Percentiles rank a stretch among this genome's conserved stretches.
Conservation (phyloP, 345 rosid species). For the Bruguiera sexangula region DNA sequence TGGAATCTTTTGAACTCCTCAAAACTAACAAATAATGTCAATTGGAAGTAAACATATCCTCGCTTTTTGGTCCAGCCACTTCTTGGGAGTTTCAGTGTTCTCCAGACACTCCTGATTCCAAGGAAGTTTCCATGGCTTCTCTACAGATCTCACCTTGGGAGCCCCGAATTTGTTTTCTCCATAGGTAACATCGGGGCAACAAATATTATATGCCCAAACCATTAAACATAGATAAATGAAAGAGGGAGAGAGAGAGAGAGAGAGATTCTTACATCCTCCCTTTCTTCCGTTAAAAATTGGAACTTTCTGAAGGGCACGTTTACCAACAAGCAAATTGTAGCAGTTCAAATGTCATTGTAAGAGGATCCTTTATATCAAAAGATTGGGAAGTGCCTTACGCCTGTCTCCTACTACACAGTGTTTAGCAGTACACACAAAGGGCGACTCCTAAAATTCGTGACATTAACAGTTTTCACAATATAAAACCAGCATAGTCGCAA, state of each 20-base stretch:
- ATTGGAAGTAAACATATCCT: constrained; percentile 1
- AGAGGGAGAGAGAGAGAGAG: neutral
- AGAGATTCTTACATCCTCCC: neutral
- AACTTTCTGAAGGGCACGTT: neutral
- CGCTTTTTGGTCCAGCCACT: constrained; percentile 15
- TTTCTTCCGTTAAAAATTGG: neutral
- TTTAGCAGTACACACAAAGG: too few relatives aligned
- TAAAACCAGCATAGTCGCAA: too few relatives aligned
- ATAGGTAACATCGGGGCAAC: constrained; percentile 30
- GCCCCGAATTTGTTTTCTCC: constrained; percentile 24
- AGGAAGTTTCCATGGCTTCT: constrained; percentile 37
- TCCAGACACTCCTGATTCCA: constrained; percentile 30
- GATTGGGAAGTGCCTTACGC: too few relatives aligned
- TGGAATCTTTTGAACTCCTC: constrained; percentile 35
- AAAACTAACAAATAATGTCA: neutral
- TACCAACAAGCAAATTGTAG: too few relatives aligned
- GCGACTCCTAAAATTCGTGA: too few relatives aligned
- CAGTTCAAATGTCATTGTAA: too few relatives aligned
- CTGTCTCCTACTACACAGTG: too few relatives aligned
- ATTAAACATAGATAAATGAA: neutral
- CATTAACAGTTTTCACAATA: too few relatives aligned
- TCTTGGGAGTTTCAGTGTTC: constrained; percentile 7
- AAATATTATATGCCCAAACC: neutral
- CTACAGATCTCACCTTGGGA: constrained; percentile 17
- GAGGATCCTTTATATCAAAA: too few relatives aligned